A percentile compares a stretch with the other conserved stretches of the same genome.
phyloP scores from a whole-genome alignment of 345 rosid genomes.

The Nasturtium officinale region DNA sequence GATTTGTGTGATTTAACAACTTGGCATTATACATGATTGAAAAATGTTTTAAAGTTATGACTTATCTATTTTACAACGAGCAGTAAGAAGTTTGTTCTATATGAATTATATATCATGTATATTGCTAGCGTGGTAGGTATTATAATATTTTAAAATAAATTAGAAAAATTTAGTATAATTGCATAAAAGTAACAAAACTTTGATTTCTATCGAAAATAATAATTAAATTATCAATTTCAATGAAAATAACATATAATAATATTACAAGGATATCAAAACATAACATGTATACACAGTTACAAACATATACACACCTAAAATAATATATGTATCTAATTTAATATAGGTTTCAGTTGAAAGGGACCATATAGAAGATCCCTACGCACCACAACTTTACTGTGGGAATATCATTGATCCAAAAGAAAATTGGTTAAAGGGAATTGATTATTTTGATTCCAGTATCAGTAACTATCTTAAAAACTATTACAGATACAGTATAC shows the following conservation, averaged over 20 bases:
- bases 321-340: slow-evolving; percentile 16
- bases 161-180: neutral
- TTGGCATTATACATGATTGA: neutral
- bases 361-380: slow-evolving; percentile 35
- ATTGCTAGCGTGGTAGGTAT: neutral
- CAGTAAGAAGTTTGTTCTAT: neutral
- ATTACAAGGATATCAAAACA: neutral
- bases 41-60: neutral
- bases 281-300: neutral
- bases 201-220: neutral
- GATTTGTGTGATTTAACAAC: neutral
- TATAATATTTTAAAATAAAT: too few relatives aligned
- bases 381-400: slow-evolving; percentile 43
- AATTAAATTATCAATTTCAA: neutral
- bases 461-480: slow-evolving; percentile 1
- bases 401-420: slow-evolving; percentile 3
- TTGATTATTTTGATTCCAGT: slow-evolving; percentile 21
- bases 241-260: neutral
- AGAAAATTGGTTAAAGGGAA: too few relatives aligned
- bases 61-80: too few relatives aligned
- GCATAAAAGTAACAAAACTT: neutral
- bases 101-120: neutral
- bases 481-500: neutral
- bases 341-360: slow-evolving; percentile 31
- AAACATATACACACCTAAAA: neutral